A percentile compares a stretch with the other conserved stretches of the same genome.
Conservation (phyloP, 2,329 filamentous ascomycete species). For the Teratosphaeria viscida region DNA sequence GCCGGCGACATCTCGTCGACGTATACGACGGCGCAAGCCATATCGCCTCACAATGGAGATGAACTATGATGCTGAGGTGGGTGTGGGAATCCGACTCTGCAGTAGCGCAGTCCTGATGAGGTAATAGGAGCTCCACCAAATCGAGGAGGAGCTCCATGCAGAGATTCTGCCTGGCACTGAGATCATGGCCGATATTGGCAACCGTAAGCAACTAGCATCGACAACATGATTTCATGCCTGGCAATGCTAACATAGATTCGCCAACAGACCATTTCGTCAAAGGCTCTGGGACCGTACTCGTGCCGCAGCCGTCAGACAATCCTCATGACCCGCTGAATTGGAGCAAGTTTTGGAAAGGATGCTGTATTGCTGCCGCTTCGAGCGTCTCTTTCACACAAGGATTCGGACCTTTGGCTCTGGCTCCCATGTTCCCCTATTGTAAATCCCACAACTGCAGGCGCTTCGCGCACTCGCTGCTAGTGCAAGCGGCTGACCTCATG, state of each 20-base stretch:
- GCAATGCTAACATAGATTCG: not conserved
- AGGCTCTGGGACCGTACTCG: slow-evolving; percentile 36
- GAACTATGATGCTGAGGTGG: slow-evolving; percentile 35
- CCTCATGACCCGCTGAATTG: slow-evolving; percentile 40
- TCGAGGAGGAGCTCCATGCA: slow-evolving; percentile 43
- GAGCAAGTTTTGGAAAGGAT: slow-evolving; percentile 39
- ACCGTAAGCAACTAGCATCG: slow-evolving; percentile 16
- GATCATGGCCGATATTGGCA: slow-evolving; percentile 51
- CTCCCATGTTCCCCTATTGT: slow-evolving; percentile 46
- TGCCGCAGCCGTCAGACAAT: slow-evolving; percentile 41
- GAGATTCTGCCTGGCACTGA: slow-evolving; percentile 49
- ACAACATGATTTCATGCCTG: not conserved
- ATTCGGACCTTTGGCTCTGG: slow-evolving; percentile 44
- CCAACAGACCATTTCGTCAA: slow-evolving; percentile 50
- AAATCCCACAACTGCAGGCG: slow-evolving; percentile 12
- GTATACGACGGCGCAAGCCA: not conserved
- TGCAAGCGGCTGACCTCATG: not conserved
- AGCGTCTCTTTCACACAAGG: slow-evolving; percentile 44
- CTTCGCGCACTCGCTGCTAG: not conserved
- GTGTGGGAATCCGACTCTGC: slow-evolving; percentile 4
- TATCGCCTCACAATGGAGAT: slow-evolving; percentile 33
- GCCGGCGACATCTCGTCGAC: not conserved
- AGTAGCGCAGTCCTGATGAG: slow-evolving; percentile 5
- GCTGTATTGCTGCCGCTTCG: slow-evolving; percentile 37
- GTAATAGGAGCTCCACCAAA: slow-evolving; percentile 32